Base-by-base conservation (phyloP, 345 rosid genomes). In the Eucalyptus sp. region DNA sequence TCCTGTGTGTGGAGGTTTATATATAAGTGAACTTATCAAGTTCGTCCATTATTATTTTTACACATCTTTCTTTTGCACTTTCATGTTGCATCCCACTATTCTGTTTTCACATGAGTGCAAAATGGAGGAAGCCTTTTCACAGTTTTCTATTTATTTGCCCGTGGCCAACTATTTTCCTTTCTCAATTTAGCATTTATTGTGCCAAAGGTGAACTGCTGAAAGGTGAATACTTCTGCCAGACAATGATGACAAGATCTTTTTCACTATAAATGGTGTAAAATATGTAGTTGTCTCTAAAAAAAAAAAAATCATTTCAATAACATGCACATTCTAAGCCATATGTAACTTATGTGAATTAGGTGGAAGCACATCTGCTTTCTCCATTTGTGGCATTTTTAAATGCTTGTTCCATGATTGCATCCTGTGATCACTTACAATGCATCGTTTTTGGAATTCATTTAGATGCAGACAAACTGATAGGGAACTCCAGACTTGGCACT, bases 401-500 rank as follows among this genome's bases (percentile, higher is more conserved):
- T 17, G 27, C 24, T 62, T 46, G 24, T 66, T 49, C 52, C 33
- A 4, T 46, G 52, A 43, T 87, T 66, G 37, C 52, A 49, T 33
- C 79, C 51, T 64, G 31, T 66, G 31, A 52, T 48, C 80, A 58
- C 56, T 13, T 27, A 12, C 49, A 31, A 50, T 25, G 52, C 50
- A 68, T 51, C 49, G 1, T 24, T 31, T 46, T 64, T 76, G 14
- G n/a, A 18, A 17, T 85, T 71, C 87, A 44, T 46, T 86, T 89
- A 93, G 97, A 90, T 44, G 88, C 89, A 54, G 94, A 87, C 88
- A 90, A 92, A 5, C 87, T 93, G 87, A 44, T 90, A 41, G 87
- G 86, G 54, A 90, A 90, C 25, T 93, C 89, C 87, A 90, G 89
- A 83, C 87, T 87, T 17, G 93, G 94, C 89, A 87, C 89, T 13